Percentiles rank a stretch among this genome's conserved stretches.
Conservation (phyloP, 306 rosid species). For the Cajanus cajan region DNA sequence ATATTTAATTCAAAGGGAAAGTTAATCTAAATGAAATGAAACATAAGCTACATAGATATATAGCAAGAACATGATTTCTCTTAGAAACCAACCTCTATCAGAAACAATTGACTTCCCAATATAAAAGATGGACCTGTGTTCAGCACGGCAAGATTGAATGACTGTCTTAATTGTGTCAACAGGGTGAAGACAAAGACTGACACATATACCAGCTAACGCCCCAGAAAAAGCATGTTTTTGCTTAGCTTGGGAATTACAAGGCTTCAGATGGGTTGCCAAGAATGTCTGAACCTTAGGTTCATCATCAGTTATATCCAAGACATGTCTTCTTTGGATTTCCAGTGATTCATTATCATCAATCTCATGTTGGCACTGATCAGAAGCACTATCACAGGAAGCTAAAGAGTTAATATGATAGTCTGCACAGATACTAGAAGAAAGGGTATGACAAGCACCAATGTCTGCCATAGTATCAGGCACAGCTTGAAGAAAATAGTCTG, state of each 20-base stretch:
- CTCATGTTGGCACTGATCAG: constrained; percentile 32
- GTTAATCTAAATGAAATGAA: constrained; percentile 9
- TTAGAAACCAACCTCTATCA: constrained; percentile 69
- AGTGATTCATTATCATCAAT: constrained; percentile 43
- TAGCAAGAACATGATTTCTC: neutral
- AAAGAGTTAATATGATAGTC: constrained; percentile 43
- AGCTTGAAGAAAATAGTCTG: constrained; percentile 50
- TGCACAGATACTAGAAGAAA: constrained; percentile 37
- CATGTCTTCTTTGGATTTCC: constrained; percentile 39
- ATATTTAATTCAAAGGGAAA: constrained; percentile 19
- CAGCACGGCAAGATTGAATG: constrained; percentile 67
- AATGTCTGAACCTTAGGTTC: constrained; percentile 37
- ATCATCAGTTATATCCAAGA: constrained; percentile 32
- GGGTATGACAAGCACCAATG: constrained; percentile 31
- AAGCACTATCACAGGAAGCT: constrained; percentile 35
- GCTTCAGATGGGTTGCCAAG: constrained; percentile 40
- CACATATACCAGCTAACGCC: constrained; percentile 89
- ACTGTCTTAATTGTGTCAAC: constrained; percentile 94
- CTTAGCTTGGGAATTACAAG: constrained; percentile 49
- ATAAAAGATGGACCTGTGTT: constrained; percentile 69
- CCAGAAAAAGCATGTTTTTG: constrained; percentile 95
- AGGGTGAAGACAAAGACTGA: constrained; percentile 93
- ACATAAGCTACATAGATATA: constrained; percentile 14
- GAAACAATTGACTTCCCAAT: constrained; percentile 84
- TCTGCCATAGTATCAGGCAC: constrained; percentile 36